A percentile compares a stretch with the other conserved stretches of the same genome.
phyloP scores from a whole-genome alignment of 495 filamentous ascomycete species.

The Aspergillus kassunensis region DNA sequence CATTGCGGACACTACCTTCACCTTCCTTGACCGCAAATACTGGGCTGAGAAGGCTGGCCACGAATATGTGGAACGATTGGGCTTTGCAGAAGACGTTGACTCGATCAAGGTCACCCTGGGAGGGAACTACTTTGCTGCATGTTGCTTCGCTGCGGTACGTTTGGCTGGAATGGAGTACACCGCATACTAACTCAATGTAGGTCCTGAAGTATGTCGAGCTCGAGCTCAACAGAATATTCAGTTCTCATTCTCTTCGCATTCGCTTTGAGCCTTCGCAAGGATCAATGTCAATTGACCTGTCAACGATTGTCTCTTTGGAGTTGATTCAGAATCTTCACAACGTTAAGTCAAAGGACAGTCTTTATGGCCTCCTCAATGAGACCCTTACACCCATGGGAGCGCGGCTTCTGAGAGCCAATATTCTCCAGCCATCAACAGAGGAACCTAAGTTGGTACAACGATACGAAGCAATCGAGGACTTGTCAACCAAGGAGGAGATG shows the following conservation, averaged over 20 bases:
- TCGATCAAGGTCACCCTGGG: conserved; percentile 73
- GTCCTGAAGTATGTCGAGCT: conserved; percentile 78
- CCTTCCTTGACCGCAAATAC: conserved; percentile 71
- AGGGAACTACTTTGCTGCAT: conserved; percentile 85
- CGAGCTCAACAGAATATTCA: conserved; percentile 59
- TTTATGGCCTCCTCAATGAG: conserved; percentile 81
- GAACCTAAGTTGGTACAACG: conserved; percentile 56
- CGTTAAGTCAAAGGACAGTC: conserved; percentile 66
- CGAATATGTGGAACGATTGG: conserved; percentile 73
- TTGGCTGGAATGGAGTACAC: neutral
- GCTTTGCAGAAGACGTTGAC: conserved; percentile 71
- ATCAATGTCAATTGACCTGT: conserved; percentile 89
- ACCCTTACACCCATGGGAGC: conserved; percentile 86
- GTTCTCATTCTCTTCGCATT: conserved; percentile 74
- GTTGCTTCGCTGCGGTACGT: conserved; percentile 82
- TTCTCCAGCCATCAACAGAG: conserved; percentile 87
- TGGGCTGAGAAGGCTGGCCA: conserved; percentile 83
- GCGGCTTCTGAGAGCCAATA: conserved; percentile 71
- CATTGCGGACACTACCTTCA: conserved; percentile 50
- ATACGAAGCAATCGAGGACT: conserved; percentile 80
- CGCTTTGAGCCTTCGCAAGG: conserved; percentile 86
- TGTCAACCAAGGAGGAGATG: conserved; percentile 81
- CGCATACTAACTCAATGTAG: conserved; percentile 36
- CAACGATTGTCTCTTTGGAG: conserved; percentile 80
- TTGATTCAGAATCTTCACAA: conserved; percentile 83